These are phyloP conservation scores for Bullera alba DNA, from an alignment of 768 basidiomycete genomes.

Conservation along the genomic window DNA sequence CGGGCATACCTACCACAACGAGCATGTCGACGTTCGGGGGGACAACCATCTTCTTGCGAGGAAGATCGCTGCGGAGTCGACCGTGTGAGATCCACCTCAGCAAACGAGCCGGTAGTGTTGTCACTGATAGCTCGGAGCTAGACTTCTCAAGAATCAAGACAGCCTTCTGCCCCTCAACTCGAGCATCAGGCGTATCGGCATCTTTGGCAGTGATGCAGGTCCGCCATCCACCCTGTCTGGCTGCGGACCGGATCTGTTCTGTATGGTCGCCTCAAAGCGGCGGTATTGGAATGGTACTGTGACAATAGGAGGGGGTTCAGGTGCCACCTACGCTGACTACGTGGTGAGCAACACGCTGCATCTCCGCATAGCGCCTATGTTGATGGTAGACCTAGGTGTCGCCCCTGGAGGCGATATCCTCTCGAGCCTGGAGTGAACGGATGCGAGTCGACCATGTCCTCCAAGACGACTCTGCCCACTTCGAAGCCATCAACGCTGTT, in stretches of 20 bases:
- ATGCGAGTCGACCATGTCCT: constrained; percentile 37
- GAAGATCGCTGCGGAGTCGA: constrained; percentile 36
- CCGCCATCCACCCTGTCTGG: constrained; percentile 28
- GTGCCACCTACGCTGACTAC: constrained; percentile 40
- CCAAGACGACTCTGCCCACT: constrained; percentile 30
- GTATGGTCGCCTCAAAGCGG: constrained; percentile 21
- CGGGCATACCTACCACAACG: constrained; percentile 20
- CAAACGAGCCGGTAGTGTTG: not conserved
- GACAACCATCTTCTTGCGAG: constrained; percentile 53
- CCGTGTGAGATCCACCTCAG: constrained; percentile 20
- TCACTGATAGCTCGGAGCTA: not conserved
- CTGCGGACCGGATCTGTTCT: constrained; percentile 39
- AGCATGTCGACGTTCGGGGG: constrained; percentile 54
- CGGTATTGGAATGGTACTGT: constrained; percentile 43
- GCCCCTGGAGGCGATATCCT: constrained; percentile 39
- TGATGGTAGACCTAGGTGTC: not conserved
- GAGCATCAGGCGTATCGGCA: constrained; percentile 49
- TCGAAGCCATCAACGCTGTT: constrained; percentile 18
- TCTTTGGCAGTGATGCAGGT: constrained; percentile 58
- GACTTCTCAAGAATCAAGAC: constrained; percentile 41
- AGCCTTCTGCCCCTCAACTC: constrained; percentile 24
- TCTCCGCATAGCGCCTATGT: not conserved
- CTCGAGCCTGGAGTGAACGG: constrained; percentile 19
- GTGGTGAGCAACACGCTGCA: constrained; percentile 14
- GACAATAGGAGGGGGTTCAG: constrained; percentile 41